phyloP scores from a whole-genome alignment of 305 asterid genomes.

The Nicotiana rustica region DNA sequence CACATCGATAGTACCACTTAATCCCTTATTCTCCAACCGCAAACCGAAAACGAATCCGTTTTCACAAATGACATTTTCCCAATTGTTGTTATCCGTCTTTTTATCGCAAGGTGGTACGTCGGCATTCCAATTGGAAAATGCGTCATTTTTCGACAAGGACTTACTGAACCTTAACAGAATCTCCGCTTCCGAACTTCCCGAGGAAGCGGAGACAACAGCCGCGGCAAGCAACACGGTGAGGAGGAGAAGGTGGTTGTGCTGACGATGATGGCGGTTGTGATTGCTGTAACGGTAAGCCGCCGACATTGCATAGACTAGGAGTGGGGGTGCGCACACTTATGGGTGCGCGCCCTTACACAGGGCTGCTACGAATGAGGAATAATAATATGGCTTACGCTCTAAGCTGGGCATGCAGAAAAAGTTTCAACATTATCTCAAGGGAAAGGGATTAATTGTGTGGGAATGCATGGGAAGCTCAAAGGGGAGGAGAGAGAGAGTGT shows the following conservation, averaged over 20 bases:
- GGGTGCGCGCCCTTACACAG: conserved; percentile 30
- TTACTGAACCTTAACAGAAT: conserved; percentile 54
- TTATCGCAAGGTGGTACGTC: conserved; percentile 55
- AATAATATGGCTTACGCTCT: not conserved
- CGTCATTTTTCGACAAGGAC: conserved; percentile 49
- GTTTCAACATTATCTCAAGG: not conserved
- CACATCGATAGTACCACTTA: conserved; percentile 59
- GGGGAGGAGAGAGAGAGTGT: not conserved
- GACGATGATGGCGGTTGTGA: not conserved
- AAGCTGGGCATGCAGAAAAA: not conserved
- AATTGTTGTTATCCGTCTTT: conserved; percentile 38
- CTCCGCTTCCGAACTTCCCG: conserved; percentile 44
- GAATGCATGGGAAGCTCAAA: conserved; percentile 20
- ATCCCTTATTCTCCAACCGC: conserved; percentile 55
- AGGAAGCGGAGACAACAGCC: not conserved
- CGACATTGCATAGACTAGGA: conserved; percentile 21
- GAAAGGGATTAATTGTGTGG: not conserved
- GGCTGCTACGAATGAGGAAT: not conserved
- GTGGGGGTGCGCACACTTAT: conserved; percentile 30
- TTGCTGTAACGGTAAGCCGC: not conserved
- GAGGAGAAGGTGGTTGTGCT: not conserved
- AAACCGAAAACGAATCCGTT: conserved; percentile 57
- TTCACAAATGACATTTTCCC: conserved; percentile 60
- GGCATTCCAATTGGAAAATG: conserved; percentile 49
- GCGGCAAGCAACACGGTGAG: not conserved